Percentiles rank a stretch among this genome's conserved stretches.
phyloP scores from a whole-genome alignment of 1,284 basidiomycete genomes.

The Bjerkandera adusta region DNA sequence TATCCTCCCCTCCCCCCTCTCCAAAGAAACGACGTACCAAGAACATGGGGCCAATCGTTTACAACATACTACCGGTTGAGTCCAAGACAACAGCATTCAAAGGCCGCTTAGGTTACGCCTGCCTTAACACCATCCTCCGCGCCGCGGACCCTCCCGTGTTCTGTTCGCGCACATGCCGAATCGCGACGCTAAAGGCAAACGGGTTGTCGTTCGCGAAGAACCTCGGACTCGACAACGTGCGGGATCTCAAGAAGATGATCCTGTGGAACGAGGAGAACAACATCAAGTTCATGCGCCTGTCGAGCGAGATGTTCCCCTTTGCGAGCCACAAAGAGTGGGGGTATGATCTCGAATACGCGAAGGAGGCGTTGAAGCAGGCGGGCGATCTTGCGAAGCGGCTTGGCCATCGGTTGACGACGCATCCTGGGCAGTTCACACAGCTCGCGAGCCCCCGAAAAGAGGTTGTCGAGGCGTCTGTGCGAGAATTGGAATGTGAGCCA shows the following conservation, averaged over 20 bases:
- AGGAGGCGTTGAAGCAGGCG: constrained; percentile 49
- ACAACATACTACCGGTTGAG: constrained; percentile 71
- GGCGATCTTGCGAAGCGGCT: constrained; percentile 77
- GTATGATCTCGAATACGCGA: constrained; percentile 74
- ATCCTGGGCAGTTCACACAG: constrained; percentile 86
- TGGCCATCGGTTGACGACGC: constrained; percentile 81
- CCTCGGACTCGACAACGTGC: constrained; percentile 71
- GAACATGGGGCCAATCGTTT: constrained; percentile 55
- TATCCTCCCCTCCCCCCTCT: constrained; percentile 14
- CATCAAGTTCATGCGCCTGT: constrained; percentile 81
- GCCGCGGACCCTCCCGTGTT: constrained; percentile 73
- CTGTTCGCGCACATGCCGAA: constrained; percentile 51
- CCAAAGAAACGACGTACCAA: constrained; percentile 43
- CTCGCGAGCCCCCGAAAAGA: constrained; percentile 73
- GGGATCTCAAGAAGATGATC: constrained; percentile 72
- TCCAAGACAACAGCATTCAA: constrained; percentile 64
- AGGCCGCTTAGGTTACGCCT: constrained; percentile 78
- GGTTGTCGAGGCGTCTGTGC: constrained; percentile 74
- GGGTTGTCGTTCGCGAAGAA: constrained; percentile 77
- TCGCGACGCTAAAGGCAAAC: constrained; percentile 79
- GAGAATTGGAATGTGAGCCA: constrained; percentile 64
- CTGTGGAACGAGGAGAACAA: constrained; percentile 82
- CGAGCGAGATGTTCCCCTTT: constrained; percentile 91
- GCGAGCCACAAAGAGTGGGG: constrained; percentile 81
- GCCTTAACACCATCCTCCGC: constrained; percentile 81